Conservation (phyloP, 2,329 filamentous ascomycete genomes). For the Phaeoacremonium minimum region DNA sequence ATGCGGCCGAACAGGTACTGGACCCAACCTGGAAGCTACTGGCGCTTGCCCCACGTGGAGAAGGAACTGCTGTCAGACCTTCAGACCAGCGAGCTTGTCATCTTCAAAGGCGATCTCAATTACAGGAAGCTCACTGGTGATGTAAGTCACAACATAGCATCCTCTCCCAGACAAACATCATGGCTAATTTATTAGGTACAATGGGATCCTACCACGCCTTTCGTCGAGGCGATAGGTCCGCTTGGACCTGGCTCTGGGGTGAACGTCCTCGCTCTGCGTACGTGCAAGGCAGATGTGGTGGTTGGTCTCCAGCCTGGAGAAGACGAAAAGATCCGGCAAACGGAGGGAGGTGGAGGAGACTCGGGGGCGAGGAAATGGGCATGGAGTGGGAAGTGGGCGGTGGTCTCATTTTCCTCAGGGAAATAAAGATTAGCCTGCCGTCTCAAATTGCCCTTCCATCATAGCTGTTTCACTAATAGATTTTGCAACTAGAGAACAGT, state of each 20-base stretch:
- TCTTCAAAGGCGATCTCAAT: slow-evolving; percentile 97
- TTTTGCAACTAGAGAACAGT: too few species aligned
- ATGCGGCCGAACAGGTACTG: slow-evolving; percentile 86
- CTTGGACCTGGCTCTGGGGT: slow-evolving; percentile 77
- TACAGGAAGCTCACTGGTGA: slow-evolving; percentile 91
- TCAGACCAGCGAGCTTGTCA: slow-evolving; percentile 76
- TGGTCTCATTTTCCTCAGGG: slow-evolving; percentile 68
- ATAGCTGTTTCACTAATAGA: too few species aligned
- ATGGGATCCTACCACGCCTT: slow-evolving; percentile 87
- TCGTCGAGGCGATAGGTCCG: slow-evolving; percentile 78
- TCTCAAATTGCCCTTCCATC: too few species aligned
- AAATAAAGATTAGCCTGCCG: too few species aligned
- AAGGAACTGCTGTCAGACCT: slow-evolving; percentile 71
- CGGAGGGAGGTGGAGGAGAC: slow-evolving; percentile 67
- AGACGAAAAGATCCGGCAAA: slow-evolving; percentile 73
- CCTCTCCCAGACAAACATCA: not conserved
- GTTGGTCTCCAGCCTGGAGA: slow-evolving; percentile 78
- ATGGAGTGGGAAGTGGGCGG: slow-evolving; percentile 94
- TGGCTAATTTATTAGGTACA: slow-evolving; percentile 44
- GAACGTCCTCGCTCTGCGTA: slow-evolving; percentile 81
- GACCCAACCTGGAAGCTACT: slow-evolving; percentile 84
- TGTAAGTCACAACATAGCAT: slow-evolving; percentile 52
- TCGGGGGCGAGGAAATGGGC: slow-evolving; percentile 77
- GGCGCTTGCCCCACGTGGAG: slow-evolving; percentile 71
- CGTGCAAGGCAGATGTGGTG: slow-evolving; percentile 94